A percentile compares a stretch with the other conserved stretches of the same genome.
Conservation (phyloP, 306 rosid species). For the Albizia julibrissin region DNA sequence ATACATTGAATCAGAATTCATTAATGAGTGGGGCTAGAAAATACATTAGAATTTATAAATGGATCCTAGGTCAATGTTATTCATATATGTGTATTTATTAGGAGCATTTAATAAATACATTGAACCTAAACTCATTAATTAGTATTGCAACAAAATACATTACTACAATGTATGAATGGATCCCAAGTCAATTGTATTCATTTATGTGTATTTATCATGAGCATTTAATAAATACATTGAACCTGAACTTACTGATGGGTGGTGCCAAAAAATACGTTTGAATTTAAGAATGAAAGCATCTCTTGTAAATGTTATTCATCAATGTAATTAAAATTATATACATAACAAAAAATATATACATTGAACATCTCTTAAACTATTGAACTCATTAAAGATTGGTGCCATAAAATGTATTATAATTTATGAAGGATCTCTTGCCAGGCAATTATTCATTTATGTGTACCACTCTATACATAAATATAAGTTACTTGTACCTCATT, state of each 20-base stretch:
- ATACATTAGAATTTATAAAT: no score
- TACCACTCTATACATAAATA: no score
- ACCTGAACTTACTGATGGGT: not conserved
- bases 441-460: no score
- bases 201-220: no score
- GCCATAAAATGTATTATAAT: not conserved
- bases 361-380: no score
- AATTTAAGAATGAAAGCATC: not conserved
- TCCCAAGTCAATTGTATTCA: not conserved
- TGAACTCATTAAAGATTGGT: not conserved
- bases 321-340: no score
- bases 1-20: no score
- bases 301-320: no score
- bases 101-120: not conserved
- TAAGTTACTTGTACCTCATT: no score
- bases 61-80: no score
- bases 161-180: not conserved
- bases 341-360: not conserved
- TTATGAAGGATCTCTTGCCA: no score
- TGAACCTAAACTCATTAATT: not conserved
- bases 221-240: not conserved
- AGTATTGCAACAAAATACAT: no score
- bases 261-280: not conserved
- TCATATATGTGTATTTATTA: not conserved
- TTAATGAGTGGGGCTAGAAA: not conserved